phyloP scores from a whole-genome alignment of 2,329 filamentous ascomycete species.

The Epichloe gansuensis region DNA sequence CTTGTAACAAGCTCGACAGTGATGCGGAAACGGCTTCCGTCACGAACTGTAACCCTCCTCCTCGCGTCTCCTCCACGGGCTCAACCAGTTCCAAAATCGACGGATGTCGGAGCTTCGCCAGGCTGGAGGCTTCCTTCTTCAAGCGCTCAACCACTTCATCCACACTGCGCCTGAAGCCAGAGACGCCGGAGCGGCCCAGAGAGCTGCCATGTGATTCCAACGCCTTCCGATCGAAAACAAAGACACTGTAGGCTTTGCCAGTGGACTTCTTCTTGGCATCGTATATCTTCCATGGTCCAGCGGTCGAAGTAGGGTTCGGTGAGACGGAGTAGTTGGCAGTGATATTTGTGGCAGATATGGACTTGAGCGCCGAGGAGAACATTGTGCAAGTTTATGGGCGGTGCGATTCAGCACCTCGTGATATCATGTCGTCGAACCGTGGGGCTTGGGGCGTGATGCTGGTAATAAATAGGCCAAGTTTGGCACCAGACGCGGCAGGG shows the following conservation, averaged over 20 bases:
- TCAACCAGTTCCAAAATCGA: constrained; percentile 87
- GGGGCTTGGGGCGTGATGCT: not conserved
- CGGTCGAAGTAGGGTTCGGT: constrained; percentile 59
- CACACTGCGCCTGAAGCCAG: constrained; percentile 63
- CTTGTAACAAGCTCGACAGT: constrained; percentile 65
- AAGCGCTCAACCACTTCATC: constrained; percentile 86
- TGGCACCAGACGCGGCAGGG: not conserved
- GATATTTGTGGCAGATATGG: constrained; percentile 83
- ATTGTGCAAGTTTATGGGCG: constrained; percentile 34
- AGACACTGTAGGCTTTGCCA: constrained; percentile 77
- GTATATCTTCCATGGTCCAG: constrained; percentile 94
- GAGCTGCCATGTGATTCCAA: constrained; percentile 47
- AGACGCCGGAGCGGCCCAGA: constrained; percentile 32
- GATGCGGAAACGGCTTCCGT: constrained; percentile 86
- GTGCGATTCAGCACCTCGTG: constrained; percentile 10
- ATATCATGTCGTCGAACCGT: constrained; percentile 15
- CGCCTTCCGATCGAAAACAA: constrained; percentile 84
- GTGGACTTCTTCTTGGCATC: constrained; percentile 96
- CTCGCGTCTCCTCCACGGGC: constrained; percentile 86
- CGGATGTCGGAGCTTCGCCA: constrained; percentile 81
- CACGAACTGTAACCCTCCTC: constrained; percentile 86
- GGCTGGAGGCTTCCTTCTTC: constrained; percentile 79
- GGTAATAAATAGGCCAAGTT: not conserved
- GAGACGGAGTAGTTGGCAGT: constrained; percentile 80
- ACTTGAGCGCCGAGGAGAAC: constrained; percentile 91